A percentile compares a stretch with the other conserved stretches of the same genome.
phyloP scores from a whole-genome alignment of 495 filamentous ascomycete species.

The Darksidea phi region DNA sequence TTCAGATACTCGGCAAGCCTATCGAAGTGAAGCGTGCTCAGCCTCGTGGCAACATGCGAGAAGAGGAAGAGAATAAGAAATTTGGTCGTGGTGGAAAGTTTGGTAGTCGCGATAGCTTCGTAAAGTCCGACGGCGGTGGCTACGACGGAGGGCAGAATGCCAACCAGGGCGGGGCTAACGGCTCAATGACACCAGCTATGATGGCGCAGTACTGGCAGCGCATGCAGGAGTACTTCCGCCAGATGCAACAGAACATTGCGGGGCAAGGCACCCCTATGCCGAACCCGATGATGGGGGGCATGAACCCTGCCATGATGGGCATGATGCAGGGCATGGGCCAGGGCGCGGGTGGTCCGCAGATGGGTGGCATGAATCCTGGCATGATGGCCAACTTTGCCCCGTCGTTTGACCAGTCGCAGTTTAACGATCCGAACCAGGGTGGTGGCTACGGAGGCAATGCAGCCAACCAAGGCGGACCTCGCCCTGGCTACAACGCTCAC shows the following conservation, averaged over 20 bases:
- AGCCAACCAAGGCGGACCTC: conserved; percentile 28
- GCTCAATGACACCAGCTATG: conserved; percentile 81
- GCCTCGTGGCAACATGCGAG: conserved; percentile 88
- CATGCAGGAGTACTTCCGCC: conserved; percentile 92
- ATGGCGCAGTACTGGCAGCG: conserved; percentile 98
- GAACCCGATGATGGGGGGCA: conserved; percentile 49
- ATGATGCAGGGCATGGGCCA: conserved; percentile 53
- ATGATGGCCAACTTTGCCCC: conserved; percentile 83
- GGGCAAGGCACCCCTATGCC: conserved; percentile 47
- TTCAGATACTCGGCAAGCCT: conserved; percentile 89
- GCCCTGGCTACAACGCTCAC: conserved; percentile 57
- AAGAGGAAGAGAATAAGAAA: conserved; percentile 69
- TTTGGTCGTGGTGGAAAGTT: conserved; percentile 57
- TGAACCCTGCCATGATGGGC: conserved; percentile 79
- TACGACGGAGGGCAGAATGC: conserved; percentile 28
- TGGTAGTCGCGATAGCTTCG: conserved; percentile 46
- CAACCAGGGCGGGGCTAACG: conserved; percentile 39
- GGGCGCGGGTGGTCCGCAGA: conserved; percentile 49
- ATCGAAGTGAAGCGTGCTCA: conserved; percentile 99
- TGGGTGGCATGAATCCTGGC: conserved; percentile 58
- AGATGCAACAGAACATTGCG: conserved; percentile 79
- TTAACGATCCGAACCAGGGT: conserved; percentile 38
- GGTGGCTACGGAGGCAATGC: conserved; percentile 16
- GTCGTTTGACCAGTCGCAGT: conserved; percentile 57
- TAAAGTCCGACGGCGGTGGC: conserved; percentile 41